phyloP scores from a whole-genome alignment of 1,139 yeast genomes.

The Entelexis paramagnoliae region DNA sequence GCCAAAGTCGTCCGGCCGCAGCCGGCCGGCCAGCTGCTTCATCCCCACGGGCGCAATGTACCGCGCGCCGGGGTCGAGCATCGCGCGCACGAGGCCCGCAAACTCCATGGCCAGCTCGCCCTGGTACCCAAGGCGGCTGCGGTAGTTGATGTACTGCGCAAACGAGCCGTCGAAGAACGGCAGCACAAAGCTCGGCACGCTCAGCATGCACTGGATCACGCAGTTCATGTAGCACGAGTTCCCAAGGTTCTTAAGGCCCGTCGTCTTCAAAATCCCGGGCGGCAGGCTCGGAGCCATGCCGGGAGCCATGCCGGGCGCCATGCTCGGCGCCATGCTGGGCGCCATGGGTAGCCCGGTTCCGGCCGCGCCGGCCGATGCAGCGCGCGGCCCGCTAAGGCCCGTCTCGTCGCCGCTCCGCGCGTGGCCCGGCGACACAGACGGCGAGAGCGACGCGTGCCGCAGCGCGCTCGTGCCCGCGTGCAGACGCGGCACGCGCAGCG shows the following conservation, averaged over 20 bases:
- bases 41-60: slow-evolving; percentile 46
- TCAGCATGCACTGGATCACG: slow-evolving; percentile 68
- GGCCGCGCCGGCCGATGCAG: too few relatives aligned
- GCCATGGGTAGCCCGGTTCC: too few relatives aligned
- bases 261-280: slow-evolving; percentile 19
- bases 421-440: neutral
- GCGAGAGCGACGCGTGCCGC: neutral
- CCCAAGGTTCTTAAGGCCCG: slow-evolving; percentile 72
- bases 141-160: slow-evolving; percentile 59
- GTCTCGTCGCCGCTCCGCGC: too few relatives aligned
- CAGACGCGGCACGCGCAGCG: slow-evolving; percentile 14
- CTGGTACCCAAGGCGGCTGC: slow-evolving; percentile 69
- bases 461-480: neutral
- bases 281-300: too few relatives aligned
- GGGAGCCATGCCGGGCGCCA: too few relatives aligned
- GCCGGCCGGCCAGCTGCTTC: slow-evolving; percentile 54
- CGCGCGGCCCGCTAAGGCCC: too few relatives aligned
- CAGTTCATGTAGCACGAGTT: slow-evolving; percentile 94
- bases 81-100: slow-evolving; percentile 51
- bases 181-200: slow-evolving; percentile 40
- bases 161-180: slow-evolving; percentile 51
- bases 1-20: slow-evolving; percentile 55
- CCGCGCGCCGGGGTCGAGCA: slow-evolving; percentile 39
- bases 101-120: slow-evolving; percentile 71
- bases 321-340: too few relatives aligned